Percentiles rank a stretch among this genome's conserved stretches.
These are phyloP conservation scores for Hymenoscyphus infarciens DNA, from an alignment of 2,329 filamentous ascomycete species.

Conservation along the genomic window DNA sequence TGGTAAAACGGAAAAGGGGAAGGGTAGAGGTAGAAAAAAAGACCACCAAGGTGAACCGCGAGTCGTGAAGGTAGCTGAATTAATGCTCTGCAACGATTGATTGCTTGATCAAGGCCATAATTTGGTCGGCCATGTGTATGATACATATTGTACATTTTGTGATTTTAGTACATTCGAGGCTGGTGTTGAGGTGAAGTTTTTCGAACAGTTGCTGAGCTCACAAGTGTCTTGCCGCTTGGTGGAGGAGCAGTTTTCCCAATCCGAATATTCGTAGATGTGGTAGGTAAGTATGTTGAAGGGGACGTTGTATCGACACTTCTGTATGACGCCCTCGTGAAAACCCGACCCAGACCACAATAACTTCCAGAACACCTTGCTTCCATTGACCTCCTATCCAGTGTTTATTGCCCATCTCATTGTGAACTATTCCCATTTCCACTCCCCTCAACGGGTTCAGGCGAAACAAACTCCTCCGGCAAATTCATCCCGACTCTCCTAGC, in stretches of 20 bases:
- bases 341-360: background rate
- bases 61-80: too few species aligned
- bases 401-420: background rate
- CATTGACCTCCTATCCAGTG: background rate
- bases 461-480: slow-evolving; percentile 61
- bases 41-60: background rate
- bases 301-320: background rate
- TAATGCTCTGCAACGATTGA: background rate
- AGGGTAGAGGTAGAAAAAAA: background rate
- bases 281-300: background rate
- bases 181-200: background rate
- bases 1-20: background rate
- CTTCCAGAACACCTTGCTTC: background rate
- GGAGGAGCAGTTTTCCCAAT: background rate
- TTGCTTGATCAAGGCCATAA: background rate
- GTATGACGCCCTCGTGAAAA: background rate
- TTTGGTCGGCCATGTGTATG: background rate
- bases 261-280: background rate
- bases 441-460: background rate
- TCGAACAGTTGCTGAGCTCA: background rate
- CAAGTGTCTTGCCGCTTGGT: background rate
- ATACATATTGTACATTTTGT: background rate
- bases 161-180: background rate
- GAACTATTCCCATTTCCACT: slow-evolving; percentile 6
- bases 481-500: slow-evolving; percentile 89